Percentiles rank a stretch among this genome's conserved stretches.
phyloP scores from a whole-genome alignment of 768 basidiomycete genomes.

The Auricularia sp. region DNA sequence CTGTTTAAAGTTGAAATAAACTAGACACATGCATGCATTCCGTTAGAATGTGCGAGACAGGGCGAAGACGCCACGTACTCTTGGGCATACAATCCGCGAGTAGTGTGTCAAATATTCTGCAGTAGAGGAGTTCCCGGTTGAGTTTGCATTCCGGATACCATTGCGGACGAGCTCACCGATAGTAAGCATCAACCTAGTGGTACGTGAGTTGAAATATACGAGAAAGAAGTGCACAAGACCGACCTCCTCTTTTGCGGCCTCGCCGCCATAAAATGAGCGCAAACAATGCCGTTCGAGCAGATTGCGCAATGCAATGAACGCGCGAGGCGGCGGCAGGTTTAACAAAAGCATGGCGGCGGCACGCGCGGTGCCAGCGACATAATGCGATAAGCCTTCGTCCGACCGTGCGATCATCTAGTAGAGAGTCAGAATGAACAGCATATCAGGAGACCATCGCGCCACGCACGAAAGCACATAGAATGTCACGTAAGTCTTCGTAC shows the following conservation, averaged over 20 bases:
- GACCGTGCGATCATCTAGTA: slow-evolving; percentile 2
- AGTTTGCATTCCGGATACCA: background rate
- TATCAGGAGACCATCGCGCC: too few relatives aligned
- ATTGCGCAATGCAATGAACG: slow-evolving; percentile 77
- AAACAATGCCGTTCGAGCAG: slow-evolving; percentile 76
- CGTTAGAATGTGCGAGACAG: background rate
- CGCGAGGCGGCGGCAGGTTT: slow-evolving; percentile 65
- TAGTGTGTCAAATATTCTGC: slow-evolving; percentile 83
- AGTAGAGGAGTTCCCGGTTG: slow-evolving; percentile 2
- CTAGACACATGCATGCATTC: slow-evolving; percentile 25
- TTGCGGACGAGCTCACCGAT: slow-evolving; percentile 41
- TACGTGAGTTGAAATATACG: slow-evolving; percentile 3
- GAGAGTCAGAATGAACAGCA: background rate
- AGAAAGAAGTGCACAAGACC: slow-evolving; percentile 20
- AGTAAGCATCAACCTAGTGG: slow-evolving; percentile 77
- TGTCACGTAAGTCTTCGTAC: slow-evolving; percentile 70
- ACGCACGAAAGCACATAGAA: slow-evolving; percentile 73
- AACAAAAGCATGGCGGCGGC: slow-evolving; percentile 81
- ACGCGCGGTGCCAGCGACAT: slow-evolving; percentile 18
- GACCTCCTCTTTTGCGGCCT: slow-evolving; percentile 66
- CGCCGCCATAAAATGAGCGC: slow-evolving; percentile 73
- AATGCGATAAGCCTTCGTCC: slow-evolving; percentile 2
- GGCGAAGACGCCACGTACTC: slow-evolving; percentile 36
- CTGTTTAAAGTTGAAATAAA: slow-evolving; percentile 92
- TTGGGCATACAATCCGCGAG: slow-evolving; percentile 92